These are phyloP conservation scores for Eucalyptus melliodora DNA, from an alignment of 345 rosid species.

Conservation along the genomic window DNA sequence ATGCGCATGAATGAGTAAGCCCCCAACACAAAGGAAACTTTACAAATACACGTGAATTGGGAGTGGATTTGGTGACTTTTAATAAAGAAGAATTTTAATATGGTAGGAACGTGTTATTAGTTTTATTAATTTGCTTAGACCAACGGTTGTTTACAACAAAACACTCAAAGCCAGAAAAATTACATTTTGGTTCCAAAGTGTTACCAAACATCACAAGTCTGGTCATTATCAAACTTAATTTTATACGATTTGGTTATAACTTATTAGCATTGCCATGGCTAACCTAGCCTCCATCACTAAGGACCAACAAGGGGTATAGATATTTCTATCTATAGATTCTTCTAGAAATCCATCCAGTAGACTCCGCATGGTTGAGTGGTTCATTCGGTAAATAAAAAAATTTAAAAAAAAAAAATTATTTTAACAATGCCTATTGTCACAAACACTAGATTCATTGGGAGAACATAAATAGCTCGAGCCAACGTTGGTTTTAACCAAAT, in stretches of 20 bases:
- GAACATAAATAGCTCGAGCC: neutral
- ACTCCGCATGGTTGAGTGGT: neutral
- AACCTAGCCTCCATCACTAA: neutral
- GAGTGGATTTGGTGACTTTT: neutral
- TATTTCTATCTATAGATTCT: neutral
- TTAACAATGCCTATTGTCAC: neutral
- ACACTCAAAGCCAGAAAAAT: neutral
- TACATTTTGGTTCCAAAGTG: neutral
- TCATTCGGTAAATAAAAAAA: neutral
- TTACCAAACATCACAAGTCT: neutral
- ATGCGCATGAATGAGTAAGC: neutral
- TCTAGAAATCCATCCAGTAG: neutral
- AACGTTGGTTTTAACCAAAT: neutral
- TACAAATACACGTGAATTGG: neutral
- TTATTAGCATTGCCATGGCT: neutral
- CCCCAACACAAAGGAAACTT: neutral
- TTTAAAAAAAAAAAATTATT: accelerated
- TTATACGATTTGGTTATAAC: neutral
- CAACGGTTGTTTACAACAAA: neutral
- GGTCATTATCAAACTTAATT: neutral
- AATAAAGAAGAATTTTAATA: neutral
- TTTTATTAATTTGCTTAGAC: neutral
- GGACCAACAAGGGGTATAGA: neutral
- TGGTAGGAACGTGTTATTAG: neutral
- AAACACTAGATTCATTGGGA: neutral